Base-by-base conservation (phyloP, 2,329 filamentous ascomycete genomes). In the Cladosporium sp. region DNA sequence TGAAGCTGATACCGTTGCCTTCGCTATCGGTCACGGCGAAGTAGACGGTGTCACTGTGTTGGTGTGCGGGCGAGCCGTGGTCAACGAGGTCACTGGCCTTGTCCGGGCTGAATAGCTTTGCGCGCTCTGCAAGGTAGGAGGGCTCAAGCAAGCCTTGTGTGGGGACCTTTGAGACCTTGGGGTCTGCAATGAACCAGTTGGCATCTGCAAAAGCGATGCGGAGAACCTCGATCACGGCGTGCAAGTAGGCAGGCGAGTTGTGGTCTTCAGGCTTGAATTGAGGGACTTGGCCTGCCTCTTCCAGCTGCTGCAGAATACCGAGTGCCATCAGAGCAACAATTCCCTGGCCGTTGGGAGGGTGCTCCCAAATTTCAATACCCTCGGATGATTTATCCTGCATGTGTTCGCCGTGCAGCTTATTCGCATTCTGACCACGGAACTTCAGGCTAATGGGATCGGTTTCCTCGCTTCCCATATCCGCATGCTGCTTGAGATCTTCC, bases 321-420 rank as follows among this genome's bases (percentile, higher is more conserved):
- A 98, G 75, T 0, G 93, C 88, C 85, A 97, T 95, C 27, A 97
- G 74, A 0, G 93, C 93, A 2, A 97, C 88, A 56, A 97, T 91
- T 1, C 93, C 93, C 69, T 97, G 93, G 0, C 93, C 91, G 61
- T 97, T 97, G 7, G 93, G 93, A 30, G 92, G 91, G 65, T 97
- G 92, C 64, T 98, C 93, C 92, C 92, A 97, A 0, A 98, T 74
- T 63, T 95, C 84, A 36, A 96, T 78, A 8, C 83, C 82, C 43
- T 76, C 72, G 4, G 68, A 65, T 15, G 73, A 62, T 32, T 68
- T 62, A 29, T 70, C 71, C 32, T 74, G 67, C 62, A 73, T 70
- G 46, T 71, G 71, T 33, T 69, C 55, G 7, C 65, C 66, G 33
- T 77, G 74, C 0, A 66, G 69, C 46, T 76, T 69, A 2, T 66